These are phyloP conservation scores for Lolium perenne DNA, from an alignment of 176 grass and related monocot genomes.

Conservation along the genomic window DNA sequence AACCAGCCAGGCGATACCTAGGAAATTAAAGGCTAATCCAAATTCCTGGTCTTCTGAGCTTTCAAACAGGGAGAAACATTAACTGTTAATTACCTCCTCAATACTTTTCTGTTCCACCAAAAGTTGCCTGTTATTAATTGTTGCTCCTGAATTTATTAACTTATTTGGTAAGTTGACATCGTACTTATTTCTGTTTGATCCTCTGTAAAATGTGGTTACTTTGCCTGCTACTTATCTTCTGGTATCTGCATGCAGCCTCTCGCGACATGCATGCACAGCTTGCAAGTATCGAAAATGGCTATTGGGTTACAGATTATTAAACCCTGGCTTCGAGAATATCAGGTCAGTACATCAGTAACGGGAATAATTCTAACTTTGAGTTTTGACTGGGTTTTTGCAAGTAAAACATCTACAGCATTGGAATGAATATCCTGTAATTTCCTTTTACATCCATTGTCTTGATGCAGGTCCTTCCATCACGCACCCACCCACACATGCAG, in stretches of 20 bases:
- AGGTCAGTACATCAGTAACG: conserved; percentile 53
- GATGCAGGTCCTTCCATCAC: conserved; percentile 77
- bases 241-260: conserved; percentile 67
- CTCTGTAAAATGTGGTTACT: conserved; percentile 9
- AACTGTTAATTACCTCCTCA: background rate
- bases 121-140: background rate
- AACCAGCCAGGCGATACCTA: background rate
- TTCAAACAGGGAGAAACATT: background rate
- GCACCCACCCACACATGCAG: conserved; percentile 89
- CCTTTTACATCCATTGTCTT: background rate
- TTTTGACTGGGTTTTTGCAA: background rate
- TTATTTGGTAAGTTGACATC: background rate
- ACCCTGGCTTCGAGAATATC: conserved; percentile 98
- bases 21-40: background rate
- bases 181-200: conserved; percentile 6
- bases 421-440: background rate
- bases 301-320: conserved; percentile 86
- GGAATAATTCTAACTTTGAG: background rate
- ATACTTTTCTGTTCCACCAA: background rate
- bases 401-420: background rate
- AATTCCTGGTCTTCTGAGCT: background rate
- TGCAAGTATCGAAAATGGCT: conserved; percentile 78
- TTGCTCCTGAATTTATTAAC: conserved; percentile 1
- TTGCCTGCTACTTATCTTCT: conserved; percentile 27
- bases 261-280: conserved; percentile 80